Evolutionary conservation across 2,329 filamentous ascomycete genomes (phyloP).

Genomic region (Penicillium sp.): DNA sequence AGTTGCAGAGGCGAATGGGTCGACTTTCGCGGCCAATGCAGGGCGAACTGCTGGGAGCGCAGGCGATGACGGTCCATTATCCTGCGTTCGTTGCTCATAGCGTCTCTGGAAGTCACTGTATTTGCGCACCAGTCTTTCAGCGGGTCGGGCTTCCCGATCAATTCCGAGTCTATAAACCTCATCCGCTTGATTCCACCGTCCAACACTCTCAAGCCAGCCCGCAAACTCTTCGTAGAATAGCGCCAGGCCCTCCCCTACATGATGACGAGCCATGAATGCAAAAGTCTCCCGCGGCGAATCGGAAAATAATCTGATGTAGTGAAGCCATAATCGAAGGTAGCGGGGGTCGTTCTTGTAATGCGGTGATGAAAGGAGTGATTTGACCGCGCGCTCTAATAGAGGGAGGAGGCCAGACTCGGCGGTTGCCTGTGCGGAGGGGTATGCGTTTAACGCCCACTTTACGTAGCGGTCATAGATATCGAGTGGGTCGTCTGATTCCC

Average conservation of each 20-base stretch:
- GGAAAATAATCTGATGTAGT: slow-evolving; percentile 91
- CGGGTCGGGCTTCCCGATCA: slow-evolving; percentile 82
- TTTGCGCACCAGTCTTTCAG: slow-evolving; percentile 81
- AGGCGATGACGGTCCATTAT: slow-evolving; percentile 76
- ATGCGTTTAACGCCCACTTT: slow-evolving; percentile 93
- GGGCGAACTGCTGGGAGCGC: slow-evolving; percentile 83
- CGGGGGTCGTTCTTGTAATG: slow-evolving; percentile 96
- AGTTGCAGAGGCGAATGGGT: slow-evolving; percentile 71
- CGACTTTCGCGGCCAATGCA: slow-evolving; percentile 81
- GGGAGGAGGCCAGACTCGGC: slow-evolving; percentile 87
- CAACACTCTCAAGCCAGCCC: slow-evolving; percentile 83
- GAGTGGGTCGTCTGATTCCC: slow-evolving; percentile 91
- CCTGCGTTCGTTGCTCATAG: slow-evolving; percentile 68
- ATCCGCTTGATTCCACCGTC: slow-evolving; percentile 86
- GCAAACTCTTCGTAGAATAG: slow-evolving; percentile 98
- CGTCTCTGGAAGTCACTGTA: slow-evolving; percentile 90
- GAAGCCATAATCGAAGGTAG: slow-evolving; percentile 91
- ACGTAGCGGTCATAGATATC: slow-evolving; percentile 97
- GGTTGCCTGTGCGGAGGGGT: slow-evolving; percentile 91
- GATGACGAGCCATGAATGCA: slow-evolving; percentile 85
- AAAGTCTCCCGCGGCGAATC: slow-evolving; percentile 93
- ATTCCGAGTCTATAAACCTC: slow-evolving; percentile 92
- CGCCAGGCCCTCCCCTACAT: slow-evolving; percentile 83
- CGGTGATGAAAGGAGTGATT: slow-evolving; percentile 78
- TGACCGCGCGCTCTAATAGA: slow-evolving; percentile 90